phyloP scores from a whole-genome alignment of 208 protist genomes.

The Acanthamoeba lugdunensis region DNA sequence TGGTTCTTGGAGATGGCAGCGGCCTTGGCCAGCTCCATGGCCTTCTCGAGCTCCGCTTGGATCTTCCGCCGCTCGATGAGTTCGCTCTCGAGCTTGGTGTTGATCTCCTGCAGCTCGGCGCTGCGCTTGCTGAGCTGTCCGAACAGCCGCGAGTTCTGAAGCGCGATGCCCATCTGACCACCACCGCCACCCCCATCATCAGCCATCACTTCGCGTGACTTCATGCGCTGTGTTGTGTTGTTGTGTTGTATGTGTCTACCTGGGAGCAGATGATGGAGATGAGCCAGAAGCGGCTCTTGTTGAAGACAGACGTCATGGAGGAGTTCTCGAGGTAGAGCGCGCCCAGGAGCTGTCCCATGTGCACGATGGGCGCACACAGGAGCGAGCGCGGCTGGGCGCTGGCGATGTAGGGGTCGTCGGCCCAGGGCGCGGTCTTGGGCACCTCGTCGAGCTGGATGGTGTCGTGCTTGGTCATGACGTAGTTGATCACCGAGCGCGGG shows the following conservation, averaged over 20 bases:
- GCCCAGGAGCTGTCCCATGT: neutral
- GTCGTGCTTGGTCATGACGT: neutral
- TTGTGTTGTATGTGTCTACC: no score
- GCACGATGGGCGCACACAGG: slow-evolving; percentile 10
- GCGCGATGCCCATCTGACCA: slow-evolving; percentile 19
- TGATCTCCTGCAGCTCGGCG: neutral
- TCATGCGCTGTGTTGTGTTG: no score
- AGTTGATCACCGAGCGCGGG: slow-evolving; percentile 3
- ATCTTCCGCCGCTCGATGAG: neutral
- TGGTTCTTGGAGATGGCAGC: neutral
- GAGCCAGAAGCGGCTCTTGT: slow-evolving; percentile 20
- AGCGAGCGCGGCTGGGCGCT: neutral
- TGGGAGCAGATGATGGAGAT: slow-evolving; percentile 3
- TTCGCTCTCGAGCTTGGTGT: neutral
- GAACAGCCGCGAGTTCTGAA: neutral
- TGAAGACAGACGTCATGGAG: neutral
- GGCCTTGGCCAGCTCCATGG: slow-evolving; percentile 20
- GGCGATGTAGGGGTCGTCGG: neutral
- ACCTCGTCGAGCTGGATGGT: slow-evolving; percentile 6
- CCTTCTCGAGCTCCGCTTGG: slow-evolving; percentile 7
- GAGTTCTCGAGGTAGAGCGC: slow-evolving; percentile 1
- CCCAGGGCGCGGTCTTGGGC: neutral
- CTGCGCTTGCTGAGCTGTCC: neutral
- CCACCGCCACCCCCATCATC: no score
- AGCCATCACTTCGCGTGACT: no score